phyloP scores from a whole-genome alignment of 2,329 filamentous ascomycete species.

The Helicocarpus griseus region DNA sequence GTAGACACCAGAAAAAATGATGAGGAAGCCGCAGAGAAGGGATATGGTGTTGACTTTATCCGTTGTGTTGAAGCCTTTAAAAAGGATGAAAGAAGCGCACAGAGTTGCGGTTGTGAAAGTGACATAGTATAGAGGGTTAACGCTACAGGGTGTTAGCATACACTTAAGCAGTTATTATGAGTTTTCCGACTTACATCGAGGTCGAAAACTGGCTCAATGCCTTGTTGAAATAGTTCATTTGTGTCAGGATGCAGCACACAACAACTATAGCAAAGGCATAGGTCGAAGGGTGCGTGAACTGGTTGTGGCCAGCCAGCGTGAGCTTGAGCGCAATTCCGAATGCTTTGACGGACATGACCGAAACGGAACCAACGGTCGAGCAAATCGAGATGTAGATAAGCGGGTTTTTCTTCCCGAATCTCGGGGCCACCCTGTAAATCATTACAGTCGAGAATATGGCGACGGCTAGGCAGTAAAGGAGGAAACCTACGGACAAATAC shows the following conservation, averaged over 20 bases:
- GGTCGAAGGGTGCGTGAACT: slow-evolving; percentile 88
- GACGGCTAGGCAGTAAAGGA: slow-evolving; percentile 74
- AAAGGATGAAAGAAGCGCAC: slow-evolving; percentile 90
- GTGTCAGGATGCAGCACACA: slow-evolving; percentile 84
- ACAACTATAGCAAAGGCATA: slow-evolving; percentile 97
- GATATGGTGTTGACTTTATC: slow-evolving; percentile 88
- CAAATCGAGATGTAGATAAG: slow-evolving; percentile 96
- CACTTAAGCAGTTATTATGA: not conserved
- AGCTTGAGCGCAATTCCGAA: slow-evolving; percentile 97
- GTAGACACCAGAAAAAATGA: slow-evolving; percentile 93
- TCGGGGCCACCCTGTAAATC: slow-evolving; percentile 89
- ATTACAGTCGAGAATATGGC: slow-evolving; percentile 78
- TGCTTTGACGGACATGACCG: slow-evolving; percentile 98
- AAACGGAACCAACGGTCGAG: slow-evolving; percentile 91
- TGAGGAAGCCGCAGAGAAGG: slow-evolving; percentile 81
- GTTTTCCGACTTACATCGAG: slow-evolving; percentile 63
- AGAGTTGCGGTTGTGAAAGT: slow-evolving; percentile 94
- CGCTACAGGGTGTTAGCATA: slow-evolving; percentile 44
- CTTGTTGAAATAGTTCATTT: slow-evolving; percentile 99
- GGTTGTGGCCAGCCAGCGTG: slow-evolving; percentile 85
- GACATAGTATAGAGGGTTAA: slow-evolving; percentile 94
- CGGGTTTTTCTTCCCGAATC: slow-evolving; percentile 89
- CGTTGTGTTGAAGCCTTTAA: slow-evolving; percentile 90
- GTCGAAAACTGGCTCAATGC: slow-evolving; percentile 93
- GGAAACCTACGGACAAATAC: slow-evolving; percentile 57